Base-by-base conservation (phyloP, 257 asterid genomes). In the Solanum pinnatisectum region DNA sequence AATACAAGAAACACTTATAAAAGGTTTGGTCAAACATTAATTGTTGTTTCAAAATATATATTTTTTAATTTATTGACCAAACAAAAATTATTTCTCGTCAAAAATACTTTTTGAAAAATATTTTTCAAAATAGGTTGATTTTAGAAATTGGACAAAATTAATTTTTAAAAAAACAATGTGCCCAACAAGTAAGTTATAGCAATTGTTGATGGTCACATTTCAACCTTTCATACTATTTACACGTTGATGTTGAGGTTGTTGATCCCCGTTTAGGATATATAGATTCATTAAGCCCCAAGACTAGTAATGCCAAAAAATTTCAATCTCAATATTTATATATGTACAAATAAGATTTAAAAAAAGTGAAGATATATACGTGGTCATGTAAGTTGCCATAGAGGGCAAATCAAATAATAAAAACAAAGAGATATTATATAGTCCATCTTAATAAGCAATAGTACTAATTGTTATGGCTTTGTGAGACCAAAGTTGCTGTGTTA, bases 401-500 rank as follows among this genome's bases (percentile, higher is more conserved):
- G 85, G 67, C 79, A 37, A 59, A 76, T 72, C 77, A 85, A 88
- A 85, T 86, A 71, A 85, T 88, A 78, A 85, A 88, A 85, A 36
- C 68, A 88, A 16, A 52, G 85, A 67, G 27, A 36, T 85, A 74
- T 6, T 56, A 30, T 5, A 78, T 42, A 44, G n/a, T 23, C 46
- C 87, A 67, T 83, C 87, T 65, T 76, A 82, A 85, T 76, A 82
- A 85, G 40, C 27, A 88, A 88, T 84, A 85, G 90, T 84, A 83
- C 36, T 68, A 49, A 32, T 49, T 36, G 88, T 67, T 59, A 20
- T 44, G 30, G 18, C 89, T 89, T 90, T 90, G 81, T 42, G 89
- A 85, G 94, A 89, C 93, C 91, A 87, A 88, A 83, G 36, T 74
- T 56, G 68, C 74, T 87, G 68, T 87, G 63, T 84, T 88, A 84